Base-by-base conservation (phyloP, 179 eudicot species). In the Heliamphora pulchella region DNA sequence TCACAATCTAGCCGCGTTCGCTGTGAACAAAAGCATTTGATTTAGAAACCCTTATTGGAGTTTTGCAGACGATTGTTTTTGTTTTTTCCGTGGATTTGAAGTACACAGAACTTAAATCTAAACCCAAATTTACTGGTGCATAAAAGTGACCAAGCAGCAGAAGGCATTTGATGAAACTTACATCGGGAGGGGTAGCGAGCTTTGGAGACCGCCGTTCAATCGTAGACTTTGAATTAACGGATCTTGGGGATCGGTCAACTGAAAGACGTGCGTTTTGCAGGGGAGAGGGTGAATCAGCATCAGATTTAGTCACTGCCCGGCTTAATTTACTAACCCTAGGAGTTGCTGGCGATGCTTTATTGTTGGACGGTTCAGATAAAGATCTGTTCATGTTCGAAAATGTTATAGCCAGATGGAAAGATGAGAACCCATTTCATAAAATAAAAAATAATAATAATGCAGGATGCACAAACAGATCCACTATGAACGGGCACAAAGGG, bases 211-310 rank as follows among this genome's bases (percentile, higher is more conserved):
- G 85, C 13, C 92, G 90, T 54, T 86, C 90, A 44, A 76, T 11
- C 1, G 84, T 57, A 1, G 97, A 90, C 88, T 92, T 91, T 0
- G 95, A 80, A 67, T 87, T 82, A 57, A 90, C 86, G 4, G 93
- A 76, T 69, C 89, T 83, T 1, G 92, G 92, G 1, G 98, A 91
- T n/a, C 91, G 84, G 74, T 94, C 98, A 8, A 86, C 71, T 0
- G 98, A 91, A 72, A 81, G 76, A 62, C 95, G 86, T 0, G 92
- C 77, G 76, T 78, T 91, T 83, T 76, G 93, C 18, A 75, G 78
- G 58, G 97, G 90, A 61, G 97, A 87, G 70, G 89, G 86, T 7
- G 97, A 86, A 87, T 90, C 92, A 47, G 89, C 89, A 84, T 90
- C 91, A 31, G 97, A 86, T 88, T 87, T 95, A 22, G 89, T 62